A percentile compares a stretch with the other conserved stretches of the same genome.
Conservation (phyloP, 108 stramenopile species). For the Fragilariopsis cylindrus region DNA sequence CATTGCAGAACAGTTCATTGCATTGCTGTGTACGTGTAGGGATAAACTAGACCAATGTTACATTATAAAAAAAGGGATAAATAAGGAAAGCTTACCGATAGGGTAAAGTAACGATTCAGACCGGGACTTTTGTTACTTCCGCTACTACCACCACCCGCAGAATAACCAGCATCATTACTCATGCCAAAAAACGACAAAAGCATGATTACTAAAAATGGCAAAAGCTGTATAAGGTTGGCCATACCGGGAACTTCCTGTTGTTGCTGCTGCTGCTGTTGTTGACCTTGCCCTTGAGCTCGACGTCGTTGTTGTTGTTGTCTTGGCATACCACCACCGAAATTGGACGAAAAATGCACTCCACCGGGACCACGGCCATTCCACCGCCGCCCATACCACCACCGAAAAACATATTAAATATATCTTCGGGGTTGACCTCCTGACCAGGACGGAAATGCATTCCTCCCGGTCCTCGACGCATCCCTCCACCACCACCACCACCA, state of each 20-base stretch:
- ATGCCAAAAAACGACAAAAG: conserved; percentile 69
- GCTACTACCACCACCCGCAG: not conserved
- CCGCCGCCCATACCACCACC: conserved; percentile 84
- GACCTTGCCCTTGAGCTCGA: conserved; percentile 19
- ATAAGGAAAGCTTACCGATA: conserved; percentile 53
- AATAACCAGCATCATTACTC: conserved; percentile 12
- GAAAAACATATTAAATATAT: conserved; percentile 98
- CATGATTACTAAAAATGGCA: conserved; percentile 78
- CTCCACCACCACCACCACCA: conserved; percentile 48
- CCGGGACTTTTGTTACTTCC: conserved; percentile 32
- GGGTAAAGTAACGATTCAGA: conserved; percentile 77
- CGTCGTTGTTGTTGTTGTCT: conserved; percentile 37
- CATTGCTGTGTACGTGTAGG: no score
- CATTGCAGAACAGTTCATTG: not conserved
- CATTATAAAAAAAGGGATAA: no score
- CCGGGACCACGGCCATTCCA: conserved; percentile 48
- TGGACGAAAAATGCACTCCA: conserved; percentile 52
- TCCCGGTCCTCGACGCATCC: conserved; percentile 41
- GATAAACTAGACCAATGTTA: no score
- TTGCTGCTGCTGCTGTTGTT: conserved; percentile 29
- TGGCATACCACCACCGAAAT: conserved; percentile 38
- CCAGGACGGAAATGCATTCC: conserved; percentile 63
- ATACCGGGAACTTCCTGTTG: conserved; percentile 36
- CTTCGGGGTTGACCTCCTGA: conserved; percentile 86
- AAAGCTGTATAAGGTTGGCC: conserved; percentile 50